These are phyloP conservation scores for Rhizopogon sp. DNA, from an alignment of 768 basidiomycete genomes.

Conservation along the genomic window DNA sequence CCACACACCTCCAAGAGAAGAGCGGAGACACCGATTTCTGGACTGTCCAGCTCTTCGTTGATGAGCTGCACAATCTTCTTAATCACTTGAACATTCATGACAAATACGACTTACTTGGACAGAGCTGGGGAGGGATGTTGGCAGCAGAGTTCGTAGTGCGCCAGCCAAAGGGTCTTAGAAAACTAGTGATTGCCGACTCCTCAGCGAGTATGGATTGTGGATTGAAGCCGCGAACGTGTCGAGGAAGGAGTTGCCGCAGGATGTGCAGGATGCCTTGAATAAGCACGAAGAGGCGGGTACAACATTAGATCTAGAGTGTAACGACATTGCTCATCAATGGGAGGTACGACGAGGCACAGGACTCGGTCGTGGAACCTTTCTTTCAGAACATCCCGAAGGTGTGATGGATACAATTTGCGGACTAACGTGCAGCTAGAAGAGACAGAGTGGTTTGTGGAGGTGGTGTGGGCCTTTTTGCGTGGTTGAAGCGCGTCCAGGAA, in stretches of 20 bases:
- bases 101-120: conserved; percentile 37
- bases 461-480: conserved; percentile 26
- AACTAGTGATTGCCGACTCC: conserved; percentile 26
- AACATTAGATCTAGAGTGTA: conserved; percentile 35
- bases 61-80: conserved; percentile 40
- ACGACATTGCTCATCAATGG: conserved; percentile 20
- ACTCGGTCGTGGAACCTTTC: conserved; percentile 26
- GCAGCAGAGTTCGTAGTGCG: conserved; percentile 27
- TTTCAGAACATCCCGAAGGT: conserved; percentile 27
- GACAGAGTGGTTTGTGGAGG: conserved; percentile 28
- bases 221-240: conserved; percentile 26
- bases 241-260: conserved; percentile 34
- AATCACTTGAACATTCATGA: conserved; percentile 27
- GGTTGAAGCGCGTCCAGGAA: not conserved
- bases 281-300: conserved; percentile 43
- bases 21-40: conserved; percentile 39
- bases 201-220: conserved; percentile 44
- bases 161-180: conserved; percentile 41
- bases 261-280: conserved; percentile 32
- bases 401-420: conserved; percentile 34
- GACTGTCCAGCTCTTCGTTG: conserved; percentile 44
- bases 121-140: conserved; percentile 44
- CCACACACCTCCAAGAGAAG: conserved; percentile 50
- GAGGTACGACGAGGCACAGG: conserved; percentile 30
- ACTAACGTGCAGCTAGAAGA: conserved; percentile 37